Conservation (phyloP, 1,139 yeast species). For the Wickerhamomyces sp. region DNA sequence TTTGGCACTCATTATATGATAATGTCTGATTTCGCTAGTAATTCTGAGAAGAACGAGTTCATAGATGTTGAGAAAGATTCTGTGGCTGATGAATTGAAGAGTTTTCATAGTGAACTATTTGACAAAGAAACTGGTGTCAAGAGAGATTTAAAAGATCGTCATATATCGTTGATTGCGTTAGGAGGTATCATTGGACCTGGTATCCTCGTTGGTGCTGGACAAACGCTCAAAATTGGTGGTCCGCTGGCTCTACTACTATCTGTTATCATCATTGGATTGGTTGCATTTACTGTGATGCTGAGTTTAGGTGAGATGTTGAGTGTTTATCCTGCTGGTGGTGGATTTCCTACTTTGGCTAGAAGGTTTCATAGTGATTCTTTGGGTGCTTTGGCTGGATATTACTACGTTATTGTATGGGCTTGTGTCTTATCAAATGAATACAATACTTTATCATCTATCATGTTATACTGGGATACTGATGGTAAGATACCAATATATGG, state of each 20-base stretch:
- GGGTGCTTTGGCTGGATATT: slow-evolving; percentile 80
- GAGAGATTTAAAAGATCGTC: slow-evolving; percentile 53
- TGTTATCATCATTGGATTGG: slow-evolving; percentile 58
- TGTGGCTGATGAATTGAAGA: not conserved
- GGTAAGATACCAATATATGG: slow-evolving; percentile 60
- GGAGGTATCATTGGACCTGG: slow-evolving; percentile 59
- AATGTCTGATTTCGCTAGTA: no score
- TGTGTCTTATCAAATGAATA: slow-evolving; percentile 79
- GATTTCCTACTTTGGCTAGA: slow-evolving; percentile 51
- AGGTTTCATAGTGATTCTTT: slow-evolving; percentile 65
- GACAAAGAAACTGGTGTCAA: slow-evolving; percentile 35
- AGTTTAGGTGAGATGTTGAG: slow-evolving; percentile 77
- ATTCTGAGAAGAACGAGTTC: no score
- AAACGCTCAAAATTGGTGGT: slow-evolving; percentile 48
- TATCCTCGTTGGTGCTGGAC: slow-evolving; percentile 42
- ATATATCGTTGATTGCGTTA: slow-evolving; percentile 47
- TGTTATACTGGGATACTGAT: slow-evolving; percentile 61
- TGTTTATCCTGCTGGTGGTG: slow-evolving; percentile 65
- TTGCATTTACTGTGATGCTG: slow-evolving; percentile 63
- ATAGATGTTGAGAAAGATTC: not conserved
- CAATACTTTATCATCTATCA: slow-evolving; percentile 72
- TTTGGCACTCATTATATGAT: no score
- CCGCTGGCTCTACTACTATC: slow-evolving; percentile 63
- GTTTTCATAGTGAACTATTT: slow-evolving; percentile 8
- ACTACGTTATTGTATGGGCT: slow-evolving; percentile 85